phyloP scores from a whole-genome alignment of 2,329 filamentous ascomycete genomes.

The Colletotrichum caudatum region DNA sequence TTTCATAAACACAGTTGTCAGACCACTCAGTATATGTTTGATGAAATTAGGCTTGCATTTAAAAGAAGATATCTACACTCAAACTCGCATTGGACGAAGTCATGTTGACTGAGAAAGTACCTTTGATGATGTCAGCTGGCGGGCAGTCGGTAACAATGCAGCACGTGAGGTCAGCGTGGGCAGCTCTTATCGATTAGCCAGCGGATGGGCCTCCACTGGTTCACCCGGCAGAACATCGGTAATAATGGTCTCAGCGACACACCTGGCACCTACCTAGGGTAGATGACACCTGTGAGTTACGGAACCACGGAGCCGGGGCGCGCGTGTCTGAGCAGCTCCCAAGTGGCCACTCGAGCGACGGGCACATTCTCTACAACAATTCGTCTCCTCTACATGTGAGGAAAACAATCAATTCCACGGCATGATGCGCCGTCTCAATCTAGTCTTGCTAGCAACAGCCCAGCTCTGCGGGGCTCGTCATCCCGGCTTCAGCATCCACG shows the following conservation, averaged over 20 bases:
- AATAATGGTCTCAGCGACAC: slow-evolving; percentile 6
- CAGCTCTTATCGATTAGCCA: neutral
- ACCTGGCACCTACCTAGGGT: slow-evolving; percentile 25
- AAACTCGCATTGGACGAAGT: neutral
- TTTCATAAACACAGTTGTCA: too few relatives aligned
- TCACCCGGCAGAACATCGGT: slow-evolving; percentile 27
- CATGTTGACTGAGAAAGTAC: neutral
- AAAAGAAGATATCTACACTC: neutral
- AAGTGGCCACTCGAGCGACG: slow-evolving; percentile 15
- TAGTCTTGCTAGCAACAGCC: slow-evolving; percentile 58
- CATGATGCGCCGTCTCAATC: slow-evolving; percentile 64
- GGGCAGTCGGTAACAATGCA: neutral
- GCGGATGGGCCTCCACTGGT: neutral
- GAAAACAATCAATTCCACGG: slow-evolving; percentile 47
- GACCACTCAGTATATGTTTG: neutral
- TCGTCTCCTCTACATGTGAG: slow-evolving; percentile 49
- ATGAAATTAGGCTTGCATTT: too few relatives aligned
- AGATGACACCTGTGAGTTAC: slow-evolving; percentile 43
- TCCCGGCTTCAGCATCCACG: slow-evolving; percentile 82
- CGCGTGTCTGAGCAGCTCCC: slow-evolving; percentile 15
- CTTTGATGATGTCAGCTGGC: neutral
- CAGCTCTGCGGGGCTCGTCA: slow-evolving; percentile 63
- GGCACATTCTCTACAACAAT: slow-evolving; percentile 16
- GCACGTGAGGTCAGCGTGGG: neutral
- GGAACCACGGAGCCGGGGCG: slow-evolving; percentile 28